phyloP scores from a whole-genome alignment of 257 asterid species.

The Vinca minor region DNA sequence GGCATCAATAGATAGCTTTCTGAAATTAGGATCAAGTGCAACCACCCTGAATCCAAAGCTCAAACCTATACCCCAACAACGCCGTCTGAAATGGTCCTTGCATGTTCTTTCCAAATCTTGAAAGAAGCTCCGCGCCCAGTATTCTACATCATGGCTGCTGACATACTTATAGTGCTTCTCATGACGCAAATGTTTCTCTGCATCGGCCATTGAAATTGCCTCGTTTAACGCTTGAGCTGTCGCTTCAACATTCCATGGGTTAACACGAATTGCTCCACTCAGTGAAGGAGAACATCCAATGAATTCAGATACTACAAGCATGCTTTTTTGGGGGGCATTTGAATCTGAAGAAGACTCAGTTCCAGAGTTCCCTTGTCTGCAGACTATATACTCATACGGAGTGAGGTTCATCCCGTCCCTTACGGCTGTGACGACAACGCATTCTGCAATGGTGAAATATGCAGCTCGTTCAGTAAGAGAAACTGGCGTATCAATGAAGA shows the following conservation, averaged over 20 bases:
- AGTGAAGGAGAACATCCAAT: constrained; percentile 53
- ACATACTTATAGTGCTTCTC: constrained; percentile 49
- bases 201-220: constrained; percentile 38
- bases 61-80: constrained; percentile 49
- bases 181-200: constrained; percentile 48
- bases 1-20: constrained; percentile 34
- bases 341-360: constrained; percentile 18
- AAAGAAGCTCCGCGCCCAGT: constrained; percentile 47
- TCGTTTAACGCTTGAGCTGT: constrained; percentile 43
- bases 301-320: constrained; percentile 47
- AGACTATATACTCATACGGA: constrained; percentile 38
- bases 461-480: constrained; percentile 41
- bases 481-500: constrained; percentile 32
- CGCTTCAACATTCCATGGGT: constrained; percentile 48
- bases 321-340: constrained; percentile 31
- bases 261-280: constrained; percentile 46
- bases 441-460: constrained; percentile 38
- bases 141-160: constrained; percentile 46
- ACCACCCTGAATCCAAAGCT: constrained; percentile 44
- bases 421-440: constrained; percentile 46
- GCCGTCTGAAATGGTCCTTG: constrained; percentile 37
- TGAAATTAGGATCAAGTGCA: constrained; percentile 49
- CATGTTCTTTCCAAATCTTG: constrained; percentile 49
- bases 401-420: constrained; percentile 53
- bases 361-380: constrained; percentile 39